These are phyloP conservation scores for Nematocida ausubeli DNA, from an alignment of 371 early-diverging fungal species.

Conservation along the genomic window DNA sequence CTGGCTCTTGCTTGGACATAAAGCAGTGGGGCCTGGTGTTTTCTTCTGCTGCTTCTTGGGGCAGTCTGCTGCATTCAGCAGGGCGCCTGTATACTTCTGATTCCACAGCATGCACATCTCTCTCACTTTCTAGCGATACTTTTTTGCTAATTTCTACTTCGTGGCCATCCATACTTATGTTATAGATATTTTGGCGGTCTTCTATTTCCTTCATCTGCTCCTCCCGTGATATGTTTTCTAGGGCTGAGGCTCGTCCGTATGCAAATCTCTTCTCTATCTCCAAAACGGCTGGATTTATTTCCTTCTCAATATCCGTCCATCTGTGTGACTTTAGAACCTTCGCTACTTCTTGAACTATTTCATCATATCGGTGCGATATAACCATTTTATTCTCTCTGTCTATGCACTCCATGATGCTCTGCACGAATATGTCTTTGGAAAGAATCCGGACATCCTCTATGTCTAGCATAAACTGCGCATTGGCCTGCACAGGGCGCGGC, in stretches of 20 bases:
- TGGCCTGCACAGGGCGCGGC: neutral
- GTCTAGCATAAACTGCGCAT: conserved; percentile 12
- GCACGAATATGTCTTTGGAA: conserved; percentile 4
- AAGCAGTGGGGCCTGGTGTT: neutral
- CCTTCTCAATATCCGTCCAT: conserved; percentile 53
- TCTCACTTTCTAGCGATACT: no score
- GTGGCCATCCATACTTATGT: neutral
- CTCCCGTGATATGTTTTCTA: neutral
- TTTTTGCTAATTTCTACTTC: neutral
- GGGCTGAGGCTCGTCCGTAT: neutral
- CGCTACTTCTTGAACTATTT: conserved; percentile 28
- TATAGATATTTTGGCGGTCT: neutral
- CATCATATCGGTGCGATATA: conserved; percentile 29
- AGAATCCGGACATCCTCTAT: conserved; percentile 15
- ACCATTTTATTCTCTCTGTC: conserved; percentile 37
- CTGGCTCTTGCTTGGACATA: neutral
- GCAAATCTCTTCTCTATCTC: conserved; percentile 23
- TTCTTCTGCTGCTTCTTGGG: no score
- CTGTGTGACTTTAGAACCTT: conserved; percentile 39
- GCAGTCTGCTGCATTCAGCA: no score
- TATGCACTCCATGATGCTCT: conserved; percentile 48
- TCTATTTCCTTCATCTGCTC: neutral
- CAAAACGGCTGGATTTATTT: conserved; percentile 27
- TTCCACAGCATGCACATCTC: no score
- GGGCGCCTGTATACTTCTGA: no score